Evolutionary conservation across 2,329 filamentous ascomycete genomes (phyloP), one percentile per base, ranked within the genome.

Genomic region (Cryphonectria carpinicola): DNA sequence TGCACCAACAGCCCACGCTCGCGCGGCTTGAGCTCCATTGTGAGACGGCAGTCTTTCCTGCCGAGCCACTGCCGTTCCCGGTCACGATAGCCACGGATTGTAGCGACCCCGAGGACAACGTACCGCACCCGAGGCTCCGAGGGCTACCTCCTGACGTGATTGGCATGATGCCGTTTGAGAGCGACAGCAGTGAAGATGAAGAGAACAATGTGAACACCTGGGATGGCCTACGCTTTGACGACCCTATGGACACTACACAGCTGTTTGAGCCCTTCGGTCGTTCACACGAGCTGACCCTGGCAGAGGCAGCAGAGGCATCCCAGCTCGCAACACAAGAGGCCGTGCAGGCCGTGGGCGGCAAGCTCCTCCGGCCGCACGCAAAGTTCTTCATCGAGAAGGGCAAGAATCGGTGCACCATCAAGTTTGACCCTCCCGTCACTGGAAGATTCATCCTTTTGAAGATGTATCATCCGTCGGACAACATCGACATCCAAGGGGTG

Each of bases 391-490:
- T 98, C 69, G 90, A 92, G 76, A 89, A 90, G 79, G 88, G 92
- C 76, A 95, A 94, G 82, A 93, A 89, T 82, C 94, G 92, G 80
- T 95, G 96, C 75, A 94, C 91, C 19, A 92, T 98, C 76, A 91
- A 89, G 71, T 98, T 98, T 75, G 89, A 95, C 75, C 92, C 93
- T 70, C 91, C 92, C 0, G 88, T 96, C 71, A 93, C 93, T 14
- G 93, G 93, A 6, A 88, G 93, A 70, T 97, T 92, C 79, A 92
- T 98, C 67, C 81, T 98, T 58, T 84, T 98, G 73, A 98, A 98
- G 84, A 89, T 98, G 79, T 98, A 89, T 37, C 89, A 90, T 64
- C 85, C 88, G 4, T 76, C 79, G 6, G 84, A 84, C 71, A 65
- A 56, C 22, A 97, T 98, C 74, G 94, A 97, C 78, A 94, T 98